Evolutionary conservation across 345 rosid species (phyloP).

Genomic region (Eucalyptus pumila): DNA sequence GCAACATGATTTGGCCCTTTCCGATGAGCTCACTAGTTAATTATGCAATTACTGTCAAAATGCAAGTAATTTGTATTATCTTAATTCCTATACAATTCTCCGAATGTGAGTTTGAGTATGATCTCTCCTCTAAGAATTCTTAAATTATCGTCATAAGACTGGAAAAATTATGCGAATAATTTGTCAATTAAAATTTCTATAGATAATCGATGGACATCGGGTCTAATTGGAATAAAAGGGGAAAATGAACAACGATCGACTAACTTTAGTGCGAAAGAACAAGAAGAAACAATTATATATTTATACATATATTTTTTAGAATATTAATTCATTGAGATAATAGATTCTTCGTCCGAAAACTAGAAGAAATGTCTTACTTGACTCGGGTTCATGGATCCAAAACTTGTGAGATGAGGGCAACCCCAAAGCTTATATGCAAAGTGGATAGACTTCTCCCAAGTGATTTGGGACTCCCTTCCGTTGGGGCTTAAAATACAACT

Average conservation of each 20-base stretch:
- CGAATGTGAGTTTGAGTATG: not conserved
- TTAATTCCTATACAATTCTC: not conserved
- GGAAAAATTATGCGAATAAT: too few relatives aligned
- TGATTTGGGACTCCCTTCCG: not conserved
- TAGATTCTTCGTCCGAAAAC: not conserved
- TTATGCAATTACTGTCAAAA: not conserved
- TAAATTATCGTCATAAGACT: not conserved
- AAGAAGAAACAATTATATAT: too few relatives aligned
- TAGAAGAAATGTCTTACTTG: too few relatives aligned
- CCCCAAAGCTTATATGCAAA: too few relatives aligned
- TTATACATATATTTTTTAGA: too few relatives aligned
- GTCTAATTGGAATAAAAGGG: not conserved
- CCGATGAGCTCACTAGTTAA: rapidly evolving
- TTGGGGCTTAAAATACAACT: too few relatives aligned
- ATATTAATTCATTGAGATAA: not conserved
- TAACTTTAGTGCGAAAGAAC: too few relatives aligned
- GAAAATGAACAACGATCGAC: too few relatives aligned
- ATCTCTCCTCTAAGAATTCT: not conserved
- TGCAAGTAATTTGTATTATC: not conserved
- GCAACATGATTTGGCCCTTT: not conserved
- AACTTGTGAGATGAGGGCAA: too few relatives aligned
- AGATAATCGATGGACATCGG: not conserved
- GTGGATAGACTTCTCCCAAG: not conserved
- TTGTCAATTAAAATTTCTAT: not conserved
- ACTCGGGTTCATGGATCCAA: too few relatives aligned